phyloP scores from a whole-genome alignment of 768 basidiomycete species.

The Floccularia luteovirens region DNA sequence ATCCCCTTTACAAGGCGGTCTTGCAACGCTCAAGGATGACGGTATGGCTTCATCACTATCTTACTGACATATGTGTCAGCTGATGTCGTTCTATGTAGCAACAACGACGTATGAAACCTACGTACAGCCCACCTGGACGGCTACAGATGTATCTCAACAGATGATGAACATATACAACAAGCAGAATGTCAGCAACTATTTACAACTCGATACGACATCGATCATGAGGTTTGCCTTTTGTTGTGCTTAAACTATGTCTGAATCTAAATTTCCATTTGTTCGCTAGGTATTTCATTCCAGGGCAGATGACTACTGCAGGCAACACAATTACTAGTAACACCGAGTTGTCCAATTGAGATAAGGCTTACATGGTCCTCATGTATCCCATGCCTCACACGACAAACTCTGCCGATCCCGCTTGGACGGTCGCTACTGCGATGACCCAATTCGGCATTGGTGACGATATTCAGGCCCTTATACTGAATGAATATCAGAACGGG shows the following conservation, averaged over 20 bases:
- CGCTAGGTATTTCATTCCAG: not conserved
- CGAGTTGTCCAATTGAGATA: not conserved
- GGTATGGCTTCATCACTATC: not conserved
- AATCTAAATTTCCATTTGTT: not conserved
- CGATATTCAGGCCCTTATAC: not conserved
- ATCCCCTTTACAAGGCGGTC: not conserved
- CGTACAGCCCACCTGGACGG: not conserved
- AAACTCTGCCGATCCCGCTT: not conserved
- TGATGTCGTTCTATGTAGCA: not conserved
- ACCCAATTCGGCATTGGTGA: not conserved
- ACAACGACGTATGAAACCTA: not conserved
- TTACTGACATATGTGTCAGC: not conserved
- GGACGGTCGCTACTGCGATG: not conserved
- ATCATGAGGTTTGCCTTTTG: not conserved
- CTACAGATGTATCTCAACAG: not conserved
- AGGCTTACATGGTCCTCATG: not conserved
- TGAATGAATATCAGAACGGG: not conserved
- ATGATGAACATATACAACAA: not conserved
- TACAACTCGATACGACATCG: not conserved
- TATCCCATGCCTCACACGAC: not conserved
- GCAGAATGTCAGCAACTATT: constrained; percentile 1
- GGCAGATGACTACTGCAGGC: not conserved
- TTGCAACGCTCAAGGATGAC: not conserved
- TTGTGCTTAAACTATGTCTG: not conserved
- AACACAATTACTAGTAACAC: not conserved